A percentile compares a stretch with the other conserved stretches of the same genome.
phyloP scores from a whole-genome alignment of 768 basidiomycete genomes.

The Tricholoma hemisulphureum region DNA sequence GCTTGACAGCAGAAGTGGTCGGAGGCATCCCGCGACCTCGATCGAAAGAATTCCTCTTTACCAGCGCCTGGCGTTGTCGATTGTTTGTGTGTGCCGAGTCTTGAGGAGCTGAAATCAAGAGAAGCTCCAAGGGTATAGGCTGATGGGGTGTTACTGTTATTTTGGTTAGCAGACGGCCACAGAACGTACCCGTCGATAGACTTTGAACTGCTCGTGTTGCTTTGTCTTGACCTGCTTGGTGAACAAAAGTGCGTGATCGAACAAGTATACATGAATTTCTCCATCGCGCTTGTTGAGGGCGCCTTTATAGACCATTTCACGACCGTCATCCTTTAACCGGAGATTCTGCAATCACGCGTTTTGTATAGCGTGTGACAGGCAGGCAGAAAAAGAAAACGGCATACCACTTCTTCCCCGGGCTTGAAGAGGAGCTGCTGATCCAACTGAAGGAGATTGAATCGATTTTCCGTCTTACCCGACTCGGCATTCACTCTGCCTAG shows the following conservation, averaged over 20 bases:
- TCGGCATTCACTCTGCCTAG: slow-evolving; percentile 87
- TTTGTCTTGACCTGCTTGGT: slow-evolving; percentile 82
- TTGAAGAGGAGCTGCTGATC: slow-evolving; percentile 89
- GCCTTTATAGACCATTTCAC: slow-evolving; percentile 92
- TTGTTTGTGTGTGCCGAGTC: slow-evolving; percentile 44
- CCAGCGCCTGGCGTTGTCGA: slow-evolving; percentile 45
- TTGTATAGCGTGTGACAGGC: slow-evolving; percentile 4
- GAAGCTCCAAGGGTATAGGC: slow-evolving; percentile 95
- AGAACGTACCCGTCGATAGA: slow-evolving; percentile 83
- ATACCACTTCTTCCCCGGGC: slow-evolving; percentile 85
- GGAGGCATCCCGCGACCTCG: slow-evolving; percentile 35
- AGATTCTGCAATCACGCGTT: slow-evolving; percentile 57
- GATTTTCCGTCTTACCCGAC: slow-evolving; percentile 93
- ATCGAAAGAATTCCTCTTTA: slow-evolving; percentile 44
- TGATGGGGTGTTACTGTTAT: slow-evolving; percentile 25
- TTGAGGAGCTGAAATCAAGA: slow-evolving; percentile 77
- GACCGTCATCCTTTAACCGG: slow-evolving; percentile 79
- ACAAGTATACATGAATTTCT: slow-evolving; percentile 90
- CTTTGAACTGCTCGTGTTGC: slow-evolving; percentile 89
- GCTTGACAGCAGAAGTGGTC: slow-evolving; percentile 50
- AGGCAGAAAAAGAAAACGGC: slow-evolving; percentile 26
- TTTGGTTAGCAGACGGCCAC: background rate
- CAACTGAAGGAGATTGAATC: slow-evolving; percentile 92
- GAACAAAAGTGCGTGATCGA: slow-evolving; percentile 95
- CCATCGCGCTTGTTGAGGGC: slow-evolving; percentile 86